Base-by-base conservation (phyloP, 768 basidiomycete genomes). In the Phlebiopsis gigantea region DNA sequence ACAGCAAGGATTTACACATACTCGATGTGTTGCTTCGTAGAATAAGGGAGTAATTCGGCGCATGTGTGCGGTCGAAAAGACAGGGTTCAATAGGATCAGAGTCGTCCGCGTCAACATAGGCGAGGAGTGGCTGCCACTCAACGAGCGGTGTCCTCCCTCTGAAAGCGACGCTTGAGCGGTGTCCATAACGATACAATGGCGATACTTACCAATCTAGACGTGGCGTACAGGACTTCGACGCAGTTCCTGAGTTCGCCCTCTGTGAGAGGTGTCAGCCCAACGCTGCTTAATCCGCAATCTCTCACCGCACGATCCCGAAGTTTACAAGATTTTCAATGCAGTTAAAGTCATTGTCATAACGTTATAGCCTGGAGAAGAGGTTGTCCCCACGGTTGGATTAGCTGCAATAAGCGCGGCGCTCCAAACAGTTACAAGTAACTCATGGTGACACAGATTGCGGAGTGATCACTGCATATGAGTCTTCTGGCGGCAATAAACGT, bases 61-160 rank as follows among this genome's bases (percentile, higher is more conserved):
- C 62, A 68, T 66, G 44, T 71, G 64, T 19, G 42, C 56, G 45
- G 57, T 56, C 1, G 68, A 68, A 56, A 71, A 71, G 24, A 65
- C 66, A 1, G 69, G 67, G 53, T 67, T 69, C 50, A 71, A 55
- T 49, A 69, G n/a, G n/a, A n/a, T n/a, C n/a, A n/a, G n/a, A n/a
- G n/a, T n/a, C n/a, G n/a, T n/a, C n/a, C n/a, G n/a, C n/a, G n/a
- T n/a, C n/a, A n/a, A n/a, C n/a, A n/a, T n/a, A n/a, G n/a, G n/a
- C n/a, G n/a, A n/a, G n/a, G n/a, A n/a, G n/a, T n/a, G n/a, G n/a
- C n/a, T n/a, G n/a, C n/a, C n/a, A n/a, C n/a, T n/a, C n/a, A n/a
- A n/a, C n/a, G n/a, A n/a, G n/a, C n/a, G n/a, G n/a, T n/a, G n/a
- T n/a, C n/a, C n/a, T n/a, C n/a, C n/a, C n/a, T n/a, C n/a, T n/a